These are phyloP conservation scores for Cystoderma amianthinum DNA, from an alignment of 768 basidiomycete genomes.

Conservation along the genomic window DNA sequence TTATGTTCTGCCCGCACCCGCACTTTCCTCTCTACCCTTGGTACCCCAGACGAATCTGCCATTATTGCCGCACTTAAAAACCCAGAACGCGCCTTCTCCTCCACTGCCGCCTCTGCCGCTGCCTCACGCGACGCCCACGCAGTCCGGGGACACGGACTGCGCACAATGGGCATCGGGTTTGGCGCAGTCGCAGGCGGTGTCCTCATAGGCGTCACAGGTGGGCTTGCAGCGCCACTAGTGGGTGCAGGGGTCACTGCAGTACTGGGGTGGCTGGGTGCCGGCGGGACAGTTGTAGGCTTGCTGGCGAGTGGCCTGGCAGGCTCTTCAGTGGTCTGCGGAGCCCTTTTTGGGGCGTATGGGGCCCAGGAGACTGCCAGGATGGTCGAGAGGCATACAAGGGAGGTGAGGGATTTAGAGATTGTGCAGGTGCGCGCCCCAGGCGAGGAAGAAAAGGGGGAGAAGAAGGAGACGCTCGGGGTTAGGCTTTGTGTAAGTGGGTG, in stretches of 20 bases:
- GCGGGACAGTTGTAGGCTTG: conserved; percentile 44
- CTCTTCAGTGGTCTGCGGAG: conserved; percentile 49
- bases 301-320: conserved; percentile 47
- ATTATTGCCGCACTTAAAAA: conserved; percentile 41
- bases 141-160: conserved; percentile 27
- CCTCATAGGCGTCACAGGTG: conserved; percentile 51
- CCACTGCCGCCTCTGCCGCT: conserved; percentile 35
- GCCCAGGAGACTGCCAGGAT: conserved; percentile 40
- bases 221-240: conserved; percentile 50
- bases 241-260: conserved; percentile 45
- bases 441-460: conserved; percentile 15
- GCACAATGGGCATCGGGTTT: conserved; percentile 41
- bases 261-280: conserved; percentile 44
- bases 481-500: conserved; percentile 52
- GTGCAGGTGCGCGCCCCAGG: conserved; percentile 33
- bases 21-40: conserved; percentile 33
- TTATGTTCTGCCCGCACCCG: conserved; percentile 45
- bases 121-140: conserved; percentile 33
- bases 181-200: conserved; percentile 50
- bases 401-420: conserved; percentile 47
- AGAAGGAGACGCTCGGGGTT: conserved; percentile 39
- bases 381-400: conserved; percentile 42
- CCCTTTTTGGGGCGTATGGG: conserved; percentile 52
- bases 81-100: conserved; percentile 35
- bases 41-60: conserved; percentile 32